A percentile compares a stretch with the other conserved stretches of the same genome.
These are phyloP conservation scores for Sphaerulina musiva DNA, from an alignment of 2,329 filamentous ascomycete genomes.

Conservation along the genomic window DNA sequence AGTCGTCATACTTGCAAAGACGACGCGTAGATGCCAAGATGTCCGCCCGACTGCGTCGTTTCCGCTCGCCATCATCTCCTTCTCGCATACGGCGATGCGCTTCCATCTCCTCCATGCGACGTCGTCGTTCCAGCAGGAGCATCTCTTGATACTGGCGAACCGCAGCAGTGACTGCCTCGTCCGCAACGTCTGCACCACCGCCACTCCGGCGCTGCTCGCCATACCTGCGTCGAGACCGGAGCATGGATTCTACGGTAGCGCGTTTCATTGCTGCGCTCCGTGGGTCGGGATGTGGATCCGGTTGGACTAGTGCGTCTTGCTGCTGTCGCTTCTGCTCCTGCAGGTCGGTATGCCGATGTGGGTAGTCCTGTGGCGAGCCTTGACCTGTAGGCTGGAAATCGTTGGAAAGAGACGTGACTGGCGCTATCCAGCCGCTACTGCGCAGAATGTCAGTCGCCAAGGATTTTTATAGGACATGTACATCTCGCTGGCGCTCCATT, in stretches of 20 bases:
- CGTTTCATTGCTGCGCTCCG: neutral
- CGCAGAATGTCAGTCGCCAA: neutral
- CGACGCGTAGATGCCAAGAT: no score
- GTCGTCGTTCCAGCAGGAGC: constrained; percentile 13
- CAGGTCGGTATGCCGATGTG: neutral
- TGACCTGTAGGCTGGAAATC: neutral
- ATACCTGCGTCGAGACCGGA: neutral
- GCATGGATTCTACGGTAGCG: neutral
- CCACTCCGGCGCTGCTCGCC: neutral
- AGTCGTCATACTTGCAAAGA: no score
- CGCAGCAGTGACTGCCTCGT: constrained; percentile 1
- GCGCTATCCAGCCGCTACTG: neutral
- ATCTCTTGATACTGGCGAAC: constrained; percentile 15
- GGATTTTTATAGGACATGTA: neutral
- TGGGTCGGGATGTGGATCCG: neutral
- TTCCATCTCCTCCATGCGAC: constrained; percentile 12
- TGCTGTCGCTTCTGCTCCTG: neutral
- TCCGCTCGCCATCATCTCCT: neutral
- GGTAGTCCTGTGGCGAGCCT: neutral
- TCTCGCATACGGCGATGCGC: neutral
- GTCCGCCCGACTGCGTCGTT: neutral
- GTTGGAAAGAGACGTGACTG: neutral
- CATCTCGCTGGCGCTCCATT: neutral
- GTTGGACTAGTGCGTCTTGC: neutral
- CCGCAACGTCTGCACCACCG: neutral